A percentile compares a stretch with the other conserved stretches of the same genome.
These are phyloP conservation scores for Paramecium tetraurelia DNA, from an alignment of 73 alveolate species.

Conservation along the genomic window DNA sequence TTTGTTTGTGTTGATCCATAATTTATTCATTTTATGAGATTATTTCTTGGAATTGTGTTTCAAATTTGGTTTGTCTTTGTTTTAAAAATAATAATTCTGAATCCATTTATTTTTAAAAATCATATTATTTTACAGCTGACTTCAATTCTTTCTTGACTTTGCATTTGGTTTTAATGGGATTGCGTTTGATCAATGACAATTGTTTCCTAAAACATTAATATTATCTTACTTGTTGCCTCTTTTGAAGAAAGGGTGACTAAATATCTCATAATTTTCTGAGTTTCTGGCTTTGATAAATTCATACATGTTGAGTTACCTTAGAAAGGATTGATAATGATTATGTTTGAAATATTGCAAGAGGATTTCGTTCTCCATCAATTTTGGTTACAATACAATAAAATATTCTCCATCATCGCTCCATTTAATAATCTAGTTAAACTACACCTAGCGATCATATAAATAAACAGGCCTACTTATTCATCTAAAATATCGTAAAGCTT, in stretches of 20 bases:
- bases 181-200: background rate
- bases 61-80: background rate
- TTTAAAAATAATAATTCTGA: background rate
- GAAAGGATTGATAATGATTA: constrained; percentile 12
- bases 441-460: background rate
- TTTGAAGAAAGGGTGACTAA: constrained; percentile 9
- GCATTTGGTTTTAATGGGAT: background rate
- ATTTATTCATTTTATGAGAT: background rate
- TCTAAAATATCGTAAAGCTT: constrained; percentile 15
- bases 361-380: background rate
- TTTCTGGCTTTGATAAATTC: constrained; percentile 26
- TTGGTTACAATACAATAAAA: background rate
- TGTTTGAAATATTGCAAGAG: background rate
- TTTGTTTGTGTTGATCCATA: constrained; percentile 10
- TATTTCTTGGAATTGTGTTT: background rate
- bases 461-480: background rate
- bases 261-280: background rate
- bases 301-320: constrained; percentile 24
- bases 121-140: background rate
- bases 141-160: background rate
- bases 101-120: background rate
- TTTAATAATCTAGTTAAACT: background rate
- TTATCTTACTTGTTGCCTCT: background rate
- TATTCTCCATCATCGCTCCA: constrained; percentile 45
- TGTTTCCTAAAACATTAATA: background rate